Conservation (phyloP, 2,329 filamentous ascomycete genomes). For the Metarhizium anisopliae region DNA sequence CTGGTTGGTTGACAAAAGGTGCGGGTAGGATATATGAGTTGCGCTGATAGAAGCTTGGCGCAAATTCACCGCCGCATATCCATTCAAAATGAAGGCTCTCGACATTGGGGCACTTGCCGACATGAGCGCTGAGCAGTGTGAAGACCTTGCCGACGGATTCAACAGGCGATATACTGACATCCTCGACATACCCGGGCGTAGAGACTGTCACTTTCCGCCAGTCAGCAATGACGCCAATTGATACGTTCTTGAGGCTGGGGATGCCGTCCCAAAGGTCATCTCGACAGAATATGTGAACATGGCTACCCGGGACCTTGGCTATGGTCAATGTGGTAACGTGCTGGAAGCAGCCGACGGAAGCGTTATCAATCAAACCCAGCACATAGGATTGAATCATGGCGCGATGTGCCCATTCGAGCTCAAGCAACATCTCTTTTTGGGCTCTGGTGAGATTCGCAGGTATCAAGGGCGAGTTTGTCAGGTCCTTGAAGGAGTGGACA, state of each 20-base stretch:
- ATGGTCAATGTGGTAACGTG: slow-evolving; percentile 52
- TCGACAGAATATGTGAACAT: slow-evolving; percentile 46
- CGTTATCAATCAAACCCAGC: slow-evolving; percentile 54
- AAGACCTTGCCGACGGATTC: slow-evolving; percentile 42
- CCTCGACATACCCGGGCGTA: slow-evolving; percentile 40
- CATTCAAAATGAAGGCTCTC: slow-evolving; percentile 56
- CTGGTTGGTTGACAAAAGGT: slow-evolving; percentile 35
- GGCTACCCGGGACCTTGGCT: slow-evolving; percentile 53
- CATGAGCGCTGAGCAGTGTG: slow-evolving; percentile 39
- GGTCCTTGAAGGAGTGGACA: slow-evolving; percentile 3
- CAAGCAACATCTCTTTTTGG: slow-evolving; percentile 61
- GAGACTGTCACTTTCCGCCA: slow-evolving; percentile 52
- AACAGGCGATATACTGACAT: slow-evolving; percentile 39
- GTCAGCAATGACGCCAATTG: slow-evolving; percentile 54
- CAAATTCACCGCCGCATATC: slow-evolving; percentile 59
- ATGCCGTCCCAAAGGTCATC: slow-evolving; percentile 54
- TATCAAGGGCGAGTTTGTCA: slow-evolving; percentile 27
- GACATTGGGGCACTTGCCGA: slow-evolving; percentile 40
- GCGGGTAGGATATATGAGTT: slow-evolving; percentile 55
- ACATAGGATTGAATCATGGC: slow-evolving; percentile 61
- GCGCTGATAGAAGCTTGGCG: slow-evolving; percentile 49
- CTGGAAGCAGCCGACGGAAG: slow-evolving; percentile 34
- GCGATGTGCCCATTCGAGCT: slow-evolving; percentile 59
- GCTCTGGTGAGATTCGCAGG: slow-evolving; percentile 47
- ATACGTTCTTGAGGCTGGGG: slow-evolving; percentile 43